A percentile compares a stretch with the other conserved stretches of the same genome.
Conservation (phyloP, 257 asterid genomes). For the Verbascum thapsus region DNA sequence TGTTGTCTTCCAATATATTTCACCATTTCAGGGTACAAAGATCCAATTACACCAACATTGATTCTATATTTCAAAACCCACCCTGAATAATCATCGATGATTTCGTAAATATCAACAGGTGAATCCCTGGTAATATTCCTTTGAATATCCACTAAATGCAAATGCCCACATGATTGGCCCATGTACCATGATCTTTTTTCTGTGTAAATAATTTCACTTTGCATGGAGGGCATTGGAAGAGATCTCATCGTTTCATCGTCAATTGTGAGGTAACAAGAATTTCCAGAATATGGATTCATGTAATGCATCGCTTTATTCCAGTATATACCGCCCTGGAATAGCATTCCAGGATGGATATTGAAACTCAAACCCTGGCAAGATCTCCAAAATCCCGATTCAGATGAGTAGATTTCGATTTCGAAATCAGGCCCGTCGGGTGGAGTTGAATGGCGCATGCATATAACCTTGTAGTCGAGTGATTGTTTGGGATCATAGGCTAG, state of each 20-base stretch:
- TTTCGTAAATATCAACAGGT: conserved; percentile 12
- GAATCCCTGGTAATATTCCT: background rate
- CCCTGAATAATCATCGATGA: conserved; percentile 20
- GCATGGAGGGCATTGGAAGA: conserved; percentile 17
- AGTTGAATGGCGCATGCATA: conserved; percentile 16
- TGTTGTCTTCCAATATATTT: conserved; percentile 6
- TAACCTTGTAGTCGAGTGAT: conserved; percentile 10
- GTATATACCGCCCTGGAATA: conserved; percentile 16
- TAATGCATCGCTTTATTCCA: conserved; percentile 25
- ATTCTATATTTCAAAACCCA: conserved; percentile 9
- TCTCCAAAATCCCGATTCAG: conserved; percentile 12
- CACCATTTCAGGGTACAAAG: background rate
- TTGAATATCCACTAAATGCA: conserved; percentile 27
- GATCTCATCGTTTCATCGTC: conserved; percentile 7
- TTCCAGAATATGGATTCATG: background rate
- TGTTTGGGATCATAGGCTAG: conserved; percentile 12
- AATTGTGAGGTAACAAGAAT: conserved; percentile 4
- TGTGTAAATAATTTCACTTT: background rate
- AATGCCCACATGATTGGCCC: conserved; percentile 20
- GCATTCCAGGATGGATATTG: conserved; percentile 2
- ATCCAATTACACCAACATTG: background rate
- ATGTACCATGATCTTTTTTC: background rate
- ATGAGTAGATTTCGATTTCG: conserved; percentile 17
- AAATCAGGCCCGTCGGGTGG: conserved; percentile 22
- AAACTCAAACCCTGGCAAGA: background rate